Evolutionary conservation across 495 filamentous ascomycete species (phyloP).

Genomic region (Jackrogersella multiformis): DNA sequence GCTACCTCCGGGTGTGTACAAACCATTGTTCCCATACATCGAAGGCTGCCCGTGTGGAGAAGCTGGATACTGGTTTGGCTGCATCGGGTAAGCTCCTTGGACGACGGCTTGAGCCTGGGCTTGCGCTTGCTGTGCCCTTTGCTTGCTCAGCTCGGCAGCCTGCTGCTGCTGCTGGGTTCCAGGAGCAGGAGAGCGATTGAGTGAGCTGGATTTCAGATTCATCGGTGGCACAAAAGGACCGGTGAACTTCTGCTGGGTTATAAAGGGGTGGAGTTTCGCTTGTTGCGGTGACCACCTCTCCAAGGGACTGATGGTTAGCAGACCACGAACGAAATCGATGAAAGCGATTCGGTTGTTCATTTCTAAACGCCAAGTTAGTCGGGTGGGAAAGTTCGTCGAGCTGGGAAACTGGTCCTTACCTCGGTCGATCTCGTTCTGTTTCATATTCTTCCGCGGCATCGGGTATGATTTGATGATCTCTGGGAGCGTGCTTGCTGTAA

Average conservation of each 20-base stretch:
- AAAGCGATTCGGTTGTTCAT: slow-evolving; percentile 98
- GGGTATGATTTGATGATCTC: slow-evolving; percentile 98
- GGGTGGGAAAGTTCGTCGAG: not conserved
- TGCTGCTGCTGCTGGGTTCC: slow-evolving; percentile 98
- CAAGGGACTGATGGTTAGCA: slow-evolving; percentile 93
- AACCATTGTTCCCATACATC: slow-evolving; percentile 76
- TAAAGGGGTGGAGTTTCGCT: slow-evolving; percentile 97
- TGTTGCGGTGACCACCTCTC: slow-evolving; percentile 99
- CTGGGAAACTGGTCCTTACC: slow-evolving; percentile 63
- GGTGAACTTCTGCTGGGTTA: slow-evolving; percentile 97
- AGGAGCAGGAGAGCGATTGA: slow-evolving; percentile 87
- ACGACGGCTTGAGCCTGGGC: slow-evolving; percentile 66
- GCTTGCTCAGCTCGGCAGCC: slow-evolving; percentile 89
- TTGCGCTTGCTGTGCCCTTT: slow-evolving; percentile 77
- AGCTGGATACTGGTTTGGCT: slow-evolving; percentile 55
- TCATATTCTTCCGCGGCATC: slow-evolving; percentile 99
- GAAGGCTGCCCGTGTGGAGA: slow-evolving; percentile 61
- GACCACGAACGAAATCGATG: slow-evolving; percentile 97
- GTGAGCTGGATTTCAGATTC: slow-evolving; percentile 86
- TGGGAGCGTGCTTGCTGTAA: slow-evolving; percentile 88
- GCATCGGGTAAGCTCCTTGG: slow-evolving; percentile 60
- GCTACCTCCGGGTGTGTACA: slow-evolving; percentile 75
- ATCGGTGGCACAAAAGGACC: slow-evolving; percentile 97
- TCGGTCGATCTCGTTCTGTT: slow-evolving; percentile 93
- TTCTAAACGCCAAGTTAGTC: slow-evolving; percentile 65